Conservation (phyloP, 305 asterid genomes). For the Solanum hybrid region DNA sequence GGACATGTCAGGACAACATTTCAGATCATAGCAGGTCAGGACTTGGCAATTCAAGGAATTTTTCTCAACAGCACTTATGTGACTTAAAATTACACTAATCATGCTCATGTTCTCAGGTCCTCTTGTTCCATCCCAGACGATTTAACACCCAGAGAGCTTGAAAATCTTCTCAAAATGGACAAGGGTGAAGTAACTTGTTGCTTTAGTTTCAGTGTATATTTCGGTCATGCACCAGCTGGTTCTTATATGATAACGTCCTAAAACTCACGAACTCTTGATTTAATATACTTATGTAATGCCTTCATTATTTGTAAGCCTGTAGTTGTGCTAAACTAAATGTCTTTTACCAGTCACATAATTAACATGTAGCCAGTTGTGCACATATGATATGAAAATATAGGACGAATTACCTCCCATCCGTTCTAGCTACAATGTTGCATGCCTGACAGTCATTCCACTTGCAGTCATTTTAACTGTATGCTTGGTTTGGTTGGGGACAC, state of each 20-base stretch:
- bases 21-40: slow-evolving; percentile 50
- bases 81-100: slow-evolving; percentile 7
- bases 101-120: slow-evolving; percentile 37
- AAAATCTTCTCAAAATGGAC: slow-evolving; percentile 68
- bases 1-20: slow-evolving; percentile 72
- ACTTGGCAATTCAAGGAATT: not conserved
- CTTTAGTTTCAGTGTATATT: not conserved
- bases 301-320: not conserved
- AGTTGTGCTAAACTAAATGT: not conserved
- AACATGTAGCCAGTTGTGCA: not conserved
- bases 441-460: not conserved
- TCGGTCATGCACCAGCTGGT: not conserved
- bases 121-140: slow-evolving; percentile 79
- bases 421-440: not conserved
- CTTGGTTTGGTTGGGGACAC: not conserved
- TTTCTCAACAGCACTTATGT: not conserved
- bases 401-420: not conserved
- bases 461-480: not conserved
- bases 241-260: not conserved
- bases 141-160: slow-evolving; percentile 55
- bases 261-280: not conserved
- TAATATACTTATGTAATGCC: not conserved
- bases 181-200: slow-evolving; percentile 34
- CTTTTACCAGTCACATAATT: not conserved
- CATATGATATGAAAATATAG: not conserved